Evolutionary conservation across 2,329 filamentous ascomycete species (phyloP), one percentile per base, ranked within the genome.

Genomic region (Tricladium varicosporioides): DNA sequence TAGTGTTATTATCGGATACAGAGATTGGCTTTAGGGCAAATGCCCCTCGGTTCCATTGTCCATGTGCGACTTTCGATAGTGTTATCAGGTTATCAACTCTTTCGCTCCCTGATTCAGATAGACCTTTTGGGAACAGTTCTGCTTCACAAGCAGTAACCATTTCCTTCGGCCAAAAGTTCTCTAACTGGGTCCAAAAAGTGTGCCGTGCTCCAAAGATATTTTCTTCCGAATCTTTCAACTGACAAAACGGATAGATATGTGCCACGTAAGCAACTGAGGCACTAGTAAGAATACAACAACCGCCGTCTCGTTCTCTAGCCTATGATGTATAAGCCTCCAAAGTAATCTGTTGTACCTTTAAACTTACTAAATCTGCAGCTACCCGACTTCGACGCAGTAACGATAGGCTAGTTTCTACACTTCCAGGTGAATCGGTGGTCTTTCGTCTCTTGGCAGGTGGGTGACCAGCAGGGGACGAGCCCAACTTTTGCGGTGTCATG

Each of bases 11-110:
- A 18, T 54, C 50, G 5, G 43, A 57, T 3, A 51, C 14, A 27
- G 54, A 62, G 13, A 62, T 58, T 52, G 57, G 60, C 48, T 62
- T 60, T 5, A 62, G 44, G 5, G 60, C 60, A 54, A 59, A 62
- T 53, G 36, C 54, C 22, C 60, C 60, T 44, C 16, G 13, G 19
- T 53, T 53, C 60, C 57, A 62, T 3, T 36, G n/a, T 13, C 2
- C 14, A 31, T 52, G 53, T 32, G 48, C 53, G 7, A 32, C 31
- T 16, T 11, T 36, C 11, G 54, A 60, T 18, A 60, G 31, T 31
- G 54, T 55, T 13, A 58, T 60, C 5, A 51, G 36, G 44, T 60
- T 60, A 16, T 42, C 14, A 13, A 50, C 51, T 16, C 13, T 53
- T 55, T 60, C 54, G 11, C 14, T 10, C 11, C 54, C 54, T 13